Conservation (phyloP, 1,139 yeast species). For the Wickerhamomyces sp. region DNA sequence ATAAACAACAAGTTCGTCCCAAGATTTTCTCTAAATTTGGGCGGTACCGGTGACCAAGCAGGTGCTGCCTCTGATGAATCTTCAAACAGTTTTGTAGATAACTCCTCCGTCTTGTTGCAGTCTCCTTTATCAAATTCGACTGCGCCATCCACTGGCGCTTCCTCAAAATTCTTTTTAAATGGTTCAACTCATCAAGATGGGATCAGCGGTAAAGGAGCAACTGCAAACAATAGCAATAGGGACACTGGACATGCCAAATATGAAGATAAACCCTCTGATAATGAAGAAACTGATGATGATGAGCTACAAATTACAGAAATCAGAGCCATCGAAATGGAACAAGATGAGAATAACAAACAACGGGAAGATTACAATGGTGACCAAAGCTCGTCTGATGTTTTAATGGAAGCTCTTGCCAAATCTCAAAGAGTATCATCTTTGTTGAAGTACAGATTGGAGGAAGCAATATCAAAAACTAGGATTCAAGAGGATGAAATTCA, state of each 20-base stretch:
- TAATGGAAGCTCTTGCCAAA: slow-evolving; percentile 22
- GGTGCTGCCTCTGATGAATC: slow-evolving; percentile 3
- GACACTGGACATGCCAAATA: neutral
- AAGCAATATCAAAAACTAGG: slow-evolving; percentile 10
- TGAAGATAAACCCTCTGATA: too few relatives aligned
- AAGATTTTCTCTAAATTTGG: slow-evolving; percentile 18
- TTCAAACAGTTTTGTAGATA: slow-evolving; percentile 2
- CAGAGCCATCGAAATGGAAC: slow-evolving; percentile 3
- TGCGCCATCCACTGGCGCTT: slow-evolving; percentile 11
- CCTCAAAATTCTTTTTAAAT: slow-evolving; percentile 7
- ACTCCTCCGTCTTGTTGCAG: slow-evolving; percentile 3
- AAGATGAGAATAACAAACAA: neutral
- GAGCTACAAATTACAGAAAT: slow-evolving; percentile 21
- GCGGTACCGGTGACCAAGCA: slow-evolving; percentile 2
- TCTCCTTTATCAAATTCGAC: slow-evolving; percentile 6
- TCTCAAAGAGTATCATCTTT: slow-evolving; percentile 18
- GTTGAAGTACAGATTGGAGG: slow-evolving; percentile 16
- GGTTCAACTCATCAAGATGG: neutral
- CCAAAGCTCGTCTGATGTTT: slow-evolving; percentile 15
- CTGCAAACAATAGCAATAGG: neutral
- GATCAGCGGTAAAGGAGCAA: neutral
- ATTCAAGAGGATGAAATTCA: slow-evolving; percentile 13
- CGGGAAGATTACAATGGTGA: slow-evolving; percentile 1
- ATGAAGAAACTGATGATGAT: slow-evolving; percentile 12
- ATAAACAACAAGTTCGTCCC: slow-evolving; percentile 20